Evolutionary conservation across 768 basidiomycete genomes (phyloP).

Genomic region (Saitozyma podzolica): DNA sequence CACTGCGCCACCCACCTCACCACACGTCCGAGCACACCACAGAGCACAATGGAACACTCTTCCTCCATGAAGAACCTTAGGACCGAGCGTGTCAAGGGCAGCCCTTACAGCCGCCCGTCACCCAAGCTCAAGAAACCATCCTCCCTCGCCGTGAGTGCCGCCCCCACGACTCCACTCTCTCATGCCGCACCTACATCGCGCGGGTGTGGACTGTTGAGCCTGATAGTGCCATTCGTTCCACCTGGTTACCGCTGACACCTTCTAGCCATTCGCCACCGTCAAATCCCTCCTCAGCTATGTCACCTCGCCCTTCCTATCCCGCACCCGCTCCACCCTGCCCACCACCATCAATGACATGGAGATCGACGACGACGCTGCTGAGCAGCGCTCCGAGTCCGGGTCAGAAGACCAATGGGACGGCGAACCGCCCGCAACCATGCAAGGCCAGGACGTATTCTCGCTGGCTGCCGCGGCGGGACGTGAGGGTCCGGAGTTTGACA

Average conservation of each 20-base stretch:
- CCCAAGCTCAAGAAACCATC: neutral
- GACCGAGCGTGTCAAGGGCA: constrained; percentile 24
- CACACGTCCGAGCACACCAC: neutral
- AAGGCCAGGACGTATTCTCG: constrained; percentile 30
- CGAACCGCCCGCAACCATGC: constrained; percentile 18
- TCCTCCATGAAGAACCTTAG: constrained; percentile 22
- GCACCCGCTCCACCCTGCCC: constrained; percentile 20
- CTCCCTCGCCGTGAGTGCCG: no score
- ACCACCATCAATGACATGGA: constrained; percentile 15
- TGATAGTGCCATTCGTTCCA: no score
- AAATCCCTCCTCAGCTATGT: constrained; percentile 33
- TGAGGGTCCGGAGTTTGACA: constrained; percentile 20
- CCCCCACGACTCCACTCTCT: no score
- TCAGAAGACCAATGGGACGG: constrained; percentile 46
- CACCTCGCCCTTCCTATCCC: constrained; percentile 27
- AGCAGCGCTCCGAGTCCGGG: constrained; percentile 36
- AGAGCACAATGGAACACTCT: constrained; percentile 33
- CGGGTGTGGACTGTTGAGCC: no score
- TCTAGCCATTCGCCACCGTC: constrained; percentile 27
- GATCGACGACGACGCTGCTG: constrained; percentile 5
- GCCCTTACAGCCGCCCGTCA: constrained; percentile 36
- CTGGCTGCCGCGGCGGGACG: constrained; percentile 28
- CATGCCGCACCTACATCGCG: no score
- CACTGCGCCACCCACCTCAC: neutral
- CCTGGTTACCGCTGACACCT: no score